A percentile compares a stretch with the other conserved stretches of the same genome.
Conservation (phyloP, 495 filamentous ascomycete genomes). For the Aspergillus baeticus region DNA sequence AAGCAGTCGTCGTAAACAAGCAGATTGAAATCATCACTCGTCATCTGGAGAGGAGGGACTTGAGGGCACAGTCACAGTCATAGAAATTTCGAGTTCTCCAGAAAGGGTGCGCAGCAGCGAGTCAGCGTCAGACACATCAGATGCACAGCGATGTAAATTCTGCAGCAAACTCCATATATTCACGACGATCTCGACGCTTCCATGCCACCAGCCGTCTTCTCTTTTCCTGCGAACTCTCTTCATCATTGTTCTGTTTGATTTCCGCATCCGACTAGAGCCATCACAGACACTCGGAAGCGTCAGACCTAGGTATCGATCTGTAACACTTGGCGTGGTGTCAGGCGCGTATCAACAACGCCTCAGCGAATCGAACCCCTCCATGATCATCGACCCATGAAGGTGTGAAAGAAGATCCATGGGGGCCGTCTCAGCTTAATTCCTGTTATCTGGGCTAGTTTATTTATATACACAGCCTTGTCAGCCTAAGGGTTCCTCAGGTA, state of each 20-base stretch:
- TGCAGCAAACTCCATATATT: not conserved
- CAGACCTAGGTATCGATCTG: constrained; percentile 10
- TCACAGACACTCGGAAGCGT: too few relatives aligned
- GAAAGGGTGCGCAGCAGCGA: constrained; percentile 13
- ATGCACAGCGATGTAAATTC: not conserved
- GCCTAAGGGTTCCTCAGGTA: too few relatives aligned
- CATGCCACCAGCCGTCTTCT: not conserved
- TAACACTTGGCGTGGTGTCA: constrained; percentile 17
- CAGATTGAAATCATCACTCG: not conserved
- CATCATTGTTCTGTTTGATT: not conserved
- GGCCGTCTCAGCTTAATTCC: not conserved
- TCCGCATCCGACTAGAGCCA: not conserved
- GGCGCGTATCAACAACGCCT: constrained; percentile 9
- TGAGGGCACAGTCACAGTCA: not conserved
- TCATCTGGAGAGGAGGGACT: not conserved
- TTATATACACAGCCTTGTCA: not conserved
- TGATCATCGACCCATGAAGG: constrained; percentile 12
- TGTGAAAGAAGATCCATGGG: not conserved
- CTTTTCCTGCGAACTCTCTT: not conserved
- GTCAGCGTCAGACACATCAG: constrained; percentile 21
- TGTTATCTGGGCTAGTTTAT: constrained; percentile 1
- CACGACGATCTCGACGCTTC: not conserved
- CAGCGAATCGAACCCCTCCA: constrained; percentile 19
- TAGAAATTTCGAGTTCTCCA: not conserved
- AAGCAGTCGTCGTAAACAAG: not conserved